Base-by-base conservation (phyloP, 768 basidiomycete genomes). In the Boletellus sp. region DNA sequence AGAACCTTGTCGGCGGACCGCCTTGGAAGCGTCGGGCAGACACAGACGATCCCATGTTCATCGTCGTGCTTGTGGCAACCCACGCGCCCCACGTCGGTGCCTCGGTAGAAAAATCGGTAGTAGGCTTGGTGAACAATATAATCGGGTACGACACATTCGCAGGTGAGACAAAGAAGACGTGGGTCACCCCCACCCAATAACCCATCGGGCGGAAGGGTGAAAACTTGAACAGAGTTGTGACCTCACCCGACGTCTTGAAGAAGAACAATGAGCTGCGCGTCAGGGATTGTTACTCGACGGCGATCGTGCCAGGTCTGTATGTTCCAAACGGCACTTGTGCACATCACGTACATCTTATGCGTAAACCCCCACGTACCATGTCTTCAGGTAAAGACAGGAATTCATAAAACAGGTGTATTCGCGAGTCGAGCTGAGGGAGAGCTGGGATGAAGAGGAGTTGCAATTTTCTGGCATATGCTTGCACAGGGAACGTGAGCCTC, bases 81-180 rank as follows among this genome's bases (percentile, higher is more conserved):
- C 31, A 55, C 13, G 12, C 54, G 16, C 4, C 0, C 41, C 11
- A 38, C 1, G 11, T 4, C 22, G 8, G 23, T 44, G 6, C 8
- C 9, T 53, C 48, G 6, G 42, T 47, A 33, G 32, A 2, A n/a
- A 22, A 34, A 31, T 56, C 46, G 16, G 44, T 28, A 7, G 33
- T 13, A 15, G 17, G 24, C 28, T 20, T 16, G 34, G 51, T 33
- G 48, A 17, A 4, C 1, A 10, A 38, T 3, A 1, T 7, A 0
- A 1, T 1, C 0, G 0, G 32, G 1, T 6, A 7, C 0, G 8
- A 17, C 0, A 9, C 40, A 32, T 42, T 52, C 33, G 22, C 48
- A 42, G 11, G 54, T 48, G 24, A 41, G 38, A 7, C 16, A 16
- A 34, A 51, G 22, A 11, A 2, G 3, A 10, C 11, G 8, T 11